Evolutionary conservation across 108 stramenopile species (phyloP), one percentile per base, ranked within the genome.

Genomic region (Asterionellopsis glacialis): DNA sequence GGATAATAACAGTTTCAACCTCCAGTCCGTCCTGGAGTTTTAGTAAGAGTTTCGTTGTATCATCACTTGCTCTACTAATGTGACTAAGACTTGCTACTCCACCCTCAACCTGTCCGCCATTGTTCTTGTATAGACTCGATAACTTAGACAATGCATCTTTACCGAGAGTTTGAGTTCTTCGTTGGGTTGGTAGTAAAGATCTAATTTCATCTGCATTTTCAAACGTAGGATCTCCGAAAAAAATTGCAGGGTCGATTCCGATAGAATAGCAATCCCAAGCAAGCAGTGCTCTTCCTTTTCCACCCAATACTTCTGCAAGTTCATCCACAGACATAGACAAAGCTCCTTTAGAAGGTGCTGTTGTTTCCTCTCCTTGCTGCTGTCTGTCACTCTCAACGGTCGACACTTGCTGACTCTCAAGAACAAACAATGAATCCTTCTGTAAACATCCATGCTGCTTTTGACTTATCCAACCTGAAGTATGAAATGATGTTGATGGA

Each of bases 1-100:
- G 89, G 65, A 91, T 91, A 44, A 91, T 87, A 13, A 91, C 89
- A 22, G 85, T 87, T 69, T 91, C 89, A 3, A 91, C 86, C 57
- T 83, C 79, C 42, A 82, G 58, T 23, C 85, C 85, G 68, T 90
- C 88, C 11, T 41, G 51, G 50, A 87, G 64, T 49, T 69, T 68
- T 24, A 87, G 44, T 42, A 91, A 64, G 16, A 91, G 59, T 69
- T 91, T 91, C 13, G 85, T 87, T 11, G 90, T 87, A 0, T 59
- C 67, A 73, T 91, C 90, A 0, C 28, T 48, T 11, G 74, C 39
- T 5, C 59, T 55, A 14, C 71, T 71, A 28, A 83, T 44, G 48
- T 82, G 77, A 24, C 73, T 72, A 57, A 90, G 57, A 12, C 65
- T 74, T 0, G 84, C 85, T 16, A 90, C 69, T 26, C 82, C 82